Evolutionary conservation across 2,329 filamentous ascomycete genomes (phyloP).

Genomic region (Gnomoniopsis smithogilvyi): DNA sequence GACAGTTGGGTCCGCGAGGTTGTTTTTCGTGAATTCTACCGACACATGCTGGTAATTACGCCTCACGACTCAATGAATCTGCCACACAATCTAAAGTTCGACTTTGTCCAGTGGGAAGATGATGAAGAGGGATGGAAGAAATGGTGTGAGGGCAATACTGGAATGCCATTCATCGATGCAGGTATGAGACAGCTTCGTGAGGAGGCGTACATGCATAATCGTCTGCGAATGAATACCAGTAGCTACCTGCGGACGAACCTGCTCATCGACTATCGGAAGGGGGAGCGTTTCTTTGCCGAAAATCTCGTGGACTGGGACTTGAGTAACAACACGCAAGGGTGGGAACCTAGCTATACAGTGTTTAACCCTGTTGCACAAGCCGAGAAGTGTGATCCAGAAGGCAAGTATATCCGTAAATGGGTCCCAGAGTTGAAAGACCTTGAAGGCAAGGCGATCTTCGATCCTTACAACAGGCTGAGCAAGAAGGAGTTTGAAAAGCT

Average conservation of each 20-base stretch:
- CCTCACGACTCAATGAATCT: conserved; percentile 59
- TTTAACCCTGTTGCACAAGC: conserved; percentile 68
- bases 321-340: conserved; percentile 62
- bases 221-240: conserved; percentile 61
- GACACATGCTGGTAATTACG: conserved; percentile 22
- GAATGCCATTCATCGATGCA: conserved; percentile 64
- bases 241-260: conserved; percentile 64
- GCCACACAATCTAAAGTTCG: conserved; percentile 69
- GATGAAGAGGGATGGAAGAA: conserved; percentile 52
- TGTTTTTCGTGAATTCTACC: conserved; percentile 27
- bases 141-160: conserved; percentile 61
- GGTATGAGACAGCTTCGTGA: conserved; percentile 61
- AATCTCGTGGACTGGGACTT: conserved; percentile 60
- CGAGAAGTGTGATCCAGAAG: conserved; percentile 64
- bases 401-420: conserved; percentile 65
- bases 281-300: conserved; percentile 64
- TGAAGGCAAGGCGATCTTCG: conserved; percentile 59
- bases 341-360: conserved; percentile 71
- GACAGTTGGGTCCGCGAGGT: conserved; percentile 24
- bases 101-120: conserved; percentile 65
- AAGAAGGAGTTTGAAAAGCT: conserved; percentile 45
- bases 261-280: conserved; percentile 62
- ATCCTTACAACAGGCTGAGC: conserved; percentile 56
- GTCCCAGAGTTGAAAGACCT: conserved; percentile 59
- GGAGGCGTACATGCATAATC: conserved; percentile 64